Conservation (phyloP, 176 grass and related monocot genomes). For the Aechmea fasciata region DNA sequence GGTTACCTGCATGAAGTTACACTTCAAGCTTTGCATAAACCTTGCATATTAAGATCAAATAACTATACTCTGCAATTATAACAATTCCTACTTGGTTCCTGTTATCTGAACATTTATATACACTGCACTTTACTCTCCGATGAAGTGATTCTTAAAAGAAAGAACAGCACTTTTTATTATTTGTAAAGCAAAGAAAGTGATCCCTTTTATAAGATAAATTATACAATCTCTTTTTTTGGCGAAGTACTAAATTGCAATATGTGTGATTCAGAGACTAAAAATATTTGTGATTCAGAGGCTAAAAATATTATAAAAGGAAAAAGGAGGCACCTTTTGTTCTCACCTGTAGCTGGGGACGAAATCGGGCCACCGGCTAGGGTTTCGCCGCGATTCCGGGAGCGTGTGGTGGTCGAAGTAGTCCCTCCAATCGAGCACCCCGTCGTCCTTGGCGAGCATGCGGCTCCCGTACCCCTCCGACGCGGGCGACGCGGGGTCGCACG, state of each 20-base stretch:
- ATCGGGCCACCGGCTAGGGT: conserved; percentile 67
- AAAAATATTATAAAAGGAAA: not conserved
- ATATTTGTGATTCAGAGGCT: not conserved
- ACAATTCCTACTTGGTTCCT: no score
- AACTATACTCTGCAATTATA: no score
- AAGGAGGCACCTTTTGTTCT: not conserved
- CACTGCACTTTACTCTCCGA: no score
- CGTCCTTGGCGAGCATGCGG: conserved; percentile 81
- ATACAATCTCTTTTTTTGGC: no score
- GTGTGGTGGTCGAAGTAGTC: conserved; percentile 96
- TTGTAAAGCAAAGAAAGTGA: no score
- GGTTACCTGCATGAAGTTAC: not conserved
- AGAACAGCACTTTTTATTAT: no score
- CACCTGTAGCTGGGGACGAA: conserved; percentile 77
- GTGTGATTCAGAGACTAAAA: not conserved
- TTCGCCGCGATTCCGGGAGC: conserved; percentile 57
- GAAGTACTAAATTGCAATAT: not conserved
- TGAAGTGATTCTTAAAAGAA: no score
- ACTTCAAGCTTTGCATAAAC: no score
- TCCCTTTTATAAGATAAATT: no score
- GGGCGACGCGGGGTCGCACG: conserved; percentile 47
- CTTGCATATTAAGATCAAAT: no score
- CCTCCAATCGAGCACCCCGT: conserved; percentile 83
- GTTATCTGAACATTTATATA: no score
- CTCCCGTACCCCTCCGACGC: conserved; percentile 79